Evolutionary conservation across 768 basidiomycete genomes (phyloP), one percentile per base, ranked within the genome.

Genomic region (Suillus brevipes): DNA sequence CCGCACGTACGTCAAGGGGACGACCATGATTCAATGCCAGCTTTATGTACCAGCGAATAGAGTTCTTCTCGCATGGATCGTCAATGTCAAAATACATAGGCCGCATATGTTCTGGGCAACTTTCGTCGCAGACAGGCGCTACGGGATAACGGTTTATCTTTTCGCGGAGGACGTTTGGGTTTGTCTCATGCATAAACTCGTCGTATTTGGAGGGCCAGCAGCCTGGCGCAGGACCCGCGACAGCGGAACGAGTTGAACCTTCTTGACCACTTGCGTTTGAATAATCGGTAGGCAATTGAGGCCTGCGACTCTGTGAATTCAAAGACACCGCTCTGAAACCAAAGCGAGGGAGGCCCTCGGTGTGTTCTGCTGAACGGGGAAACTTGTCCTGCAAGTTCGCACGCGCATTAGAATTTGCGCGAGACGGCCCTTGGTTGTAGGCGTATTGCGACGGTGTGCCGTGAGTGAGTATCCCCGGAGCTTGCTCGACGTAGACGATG

Each of bases 401-500:
- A 20, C 64, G 59, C 1, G 63, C 34, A 9, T 57, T 45, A 23
- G 47, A 43, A 36, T 59, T 40, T 6, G 61, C 66, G 4, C 2
- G 43, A 42, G 36, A 28, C 28, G 45, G 59, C 10, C 34, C 36
- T 31, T 64, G n/a, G 34, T 53, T 28, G 18, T 36, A 49, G 40
- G n/a, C 14, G 20, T 45, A 4, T 36, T 18, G 20, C 18, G 31
- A 63, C 23, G 31, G 50, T 25, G 23, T 12, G 20, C 25, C 8
- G 23, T 40, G 61, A 28, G 53, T 12, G 40, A 65, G 47, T 23
- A 56, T 45, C 5, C 63, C 61, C 14, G 61, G n/a, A 16, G 38
- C 49, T 36, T 65, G 65, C 38, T 67, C 61, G 13, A 63, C 61
- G 49, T 65, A 67, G 18, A 60, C 36, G 47, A 63, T 62, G 23